Conservation (phyloP, 331 rosid genomes). For the Acacia concinna region DNA sequence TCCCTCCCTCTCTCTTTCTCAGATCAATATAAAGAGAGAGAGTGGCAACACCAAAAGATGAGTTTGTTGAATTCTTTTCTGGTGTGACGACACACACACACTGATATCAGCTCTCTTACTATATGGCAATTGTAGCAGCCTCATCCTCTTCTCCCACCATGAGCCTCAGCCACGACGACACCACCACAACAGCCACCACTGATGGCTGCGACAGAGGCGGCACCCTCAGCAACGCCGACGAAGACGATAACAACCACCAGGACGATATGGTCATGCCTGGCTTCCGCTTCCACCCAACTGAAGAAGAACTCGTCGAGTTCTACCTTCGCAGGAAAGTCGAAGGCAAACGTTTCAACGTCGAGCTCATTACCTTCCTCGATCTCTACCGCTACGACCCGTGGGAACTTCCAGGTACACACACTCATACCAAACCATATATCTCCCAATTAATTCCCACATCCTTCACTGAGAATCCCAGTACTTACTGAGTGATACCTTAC, state of each 20-base stretch:
- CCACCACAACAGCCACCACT: not conserved
- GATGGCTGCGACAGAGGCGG: not conserved
- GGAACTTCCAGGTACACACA: conserved; percentile 82
- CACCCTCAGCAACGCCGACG: not conserved
- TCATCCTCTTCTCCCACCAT: conserved; percentile 44
- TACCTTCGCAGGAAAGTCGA: conserved; percentile 99
- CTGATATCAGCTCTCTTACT: conserved; percentile 5
- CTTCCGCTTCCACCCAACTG: conserved; percentile 96
- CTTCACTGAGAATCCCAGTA: not conserved
- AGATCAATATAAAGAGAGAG: not conserved
- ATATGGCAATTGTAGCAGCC: conserved; percentile 73
- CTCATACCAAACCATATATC: not conserved
- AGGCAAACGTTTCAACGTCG: conserved; percentile 98
- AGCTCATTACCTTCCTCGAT: conserved; percentile 96
- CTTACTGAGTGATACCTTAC: not conserved
- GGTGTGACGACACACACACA: not conserved
- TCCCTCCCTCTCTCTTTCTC: not conserved
- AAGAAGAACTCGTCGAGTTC: conserved; percentile 94
- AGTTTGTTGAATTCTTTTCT: not conserved
- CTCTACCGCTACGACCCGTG: conserved; percentile 99
- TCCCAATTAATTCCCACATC: not conserved
- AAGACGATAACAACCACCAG: conserved; percentile 50
- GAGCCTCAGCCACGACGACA: conserved; percentile 42
- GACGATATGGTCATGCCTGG: conserved; percentile 98
- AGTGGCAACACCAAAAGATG: not conserved